These are phyloP conservation scores for Scutellaria galericulata DNA, from an alignment of 257 asterid genomes.

Conservation along the genomic window DNA sequence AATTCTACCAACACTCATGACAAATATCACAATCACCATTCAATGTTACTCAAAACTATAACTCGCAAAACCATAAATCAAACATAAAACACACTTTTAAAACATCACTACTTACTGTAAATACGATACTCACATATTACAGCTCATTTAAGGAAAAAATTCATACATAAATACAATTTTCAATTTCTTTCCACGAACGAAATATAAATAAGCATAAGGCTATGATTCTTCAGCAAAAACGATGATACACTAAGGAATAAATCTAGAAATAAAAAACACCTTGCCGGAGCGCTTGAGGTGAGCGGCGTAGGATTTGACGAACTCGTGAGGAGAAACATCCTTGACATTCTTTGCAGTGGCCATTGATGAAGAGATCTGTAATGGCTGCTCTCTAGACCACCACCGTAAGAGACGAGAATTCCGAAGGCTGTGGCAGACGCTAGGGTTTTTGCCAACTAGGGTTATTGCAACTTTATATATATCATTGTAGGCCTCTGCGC, in stretches of 20 bases:
- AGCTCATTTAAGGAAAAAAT: background rate
- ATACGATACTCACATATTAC: background rate
- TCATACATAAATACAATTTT: background rate
- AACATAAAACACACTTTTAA: background rate
- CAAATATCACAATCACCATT: background rate
- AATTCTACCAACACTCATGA: background rate
- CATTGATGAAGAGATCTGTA: constrained; percentile 51
- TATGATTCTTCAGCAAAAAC: no score
- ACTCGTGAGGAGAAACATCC: constrained; percentile 90
- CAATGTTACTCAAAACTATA: background rate
- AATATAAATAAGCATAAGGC: background rate
- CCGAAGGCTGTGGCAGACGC: constrained; percentile 29
- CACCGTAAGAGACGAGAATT: constrained; percentile 17
- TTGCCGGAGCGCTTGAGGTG: constrained; percentile 97
- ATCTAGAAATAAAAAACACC: constrained; percentile 44
- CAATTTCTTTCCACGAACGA: background rate
- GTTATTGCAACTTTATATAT: constrained; percentile 21
- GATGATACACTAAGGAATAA: background rate
- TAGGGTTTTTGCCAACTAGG: constrained; percentile 40
- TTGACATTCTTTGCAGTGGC: constrained; percentile 79
- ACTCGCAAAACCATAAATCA: background rate
- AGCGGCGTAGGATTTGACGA: constrained; percentile 78
- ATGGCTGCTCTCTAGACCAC: constrained; percentile 37
- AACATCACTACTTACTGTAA: background rate
- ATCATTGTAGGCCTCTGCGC: background rate